Conservation (phyloP, 306 rosid species). For the Myrica gale region DNA sequence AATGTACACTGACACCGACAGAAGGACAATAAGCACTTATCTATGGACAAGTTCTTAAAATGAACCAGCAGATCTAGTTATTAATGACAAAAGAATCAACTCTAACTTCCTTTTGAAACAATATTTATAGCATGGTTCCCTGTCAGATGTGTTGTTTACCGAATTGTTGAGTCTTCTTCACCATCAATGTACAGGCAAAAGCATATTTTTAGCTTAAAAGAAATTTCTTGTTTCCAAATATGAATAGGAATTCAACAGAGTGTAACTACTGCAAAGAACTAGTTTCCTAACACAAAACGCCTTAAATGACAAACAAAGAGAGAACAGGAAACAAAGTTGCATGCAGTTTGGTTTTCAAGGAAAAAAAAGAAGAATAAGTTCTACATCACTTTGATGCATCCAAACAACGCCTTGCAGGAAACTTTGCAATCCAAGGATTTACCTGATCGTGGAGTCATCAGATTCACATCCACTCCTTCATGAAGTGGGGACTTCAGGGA, state of each 20-base stretch:
- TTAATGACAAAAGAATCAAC: background rate
- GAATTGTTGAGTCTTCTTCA: background rate
- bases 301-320: background rate
- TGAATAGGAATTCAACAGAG: background rate
- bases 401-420: conserved; percentile 1
- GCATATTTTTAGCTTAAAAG: background rate
- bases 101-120: background rate
- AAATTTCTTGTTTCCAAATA: background rate
- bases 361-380: background rate
- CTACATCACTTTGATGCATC: background rate
- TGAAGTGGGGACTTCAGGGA: conserved; percentile 57
- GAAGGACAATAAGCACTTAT: background rate
- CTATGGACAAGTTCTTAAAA: background rate
- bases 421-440: conserved; percentile 6
- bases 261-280: background rate
- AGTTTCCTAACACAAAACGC: background rate
- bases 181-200: background rate
- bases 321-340: background rate
- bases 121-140: background rate
- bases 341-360: background rate
- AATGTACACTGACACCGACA: background rate
- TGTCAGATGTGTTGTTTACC: background rate
- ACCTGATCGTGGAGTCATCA: conserved; percentile 59
- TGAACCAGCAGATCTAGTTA: background rate
- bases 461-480: conserved; percentile 39